These are phyloP conservation scores for Cryptosporidium ryanae DNA, from an alignment of 169 alveolate genomes.

Conservation along the genomic window DNA sequence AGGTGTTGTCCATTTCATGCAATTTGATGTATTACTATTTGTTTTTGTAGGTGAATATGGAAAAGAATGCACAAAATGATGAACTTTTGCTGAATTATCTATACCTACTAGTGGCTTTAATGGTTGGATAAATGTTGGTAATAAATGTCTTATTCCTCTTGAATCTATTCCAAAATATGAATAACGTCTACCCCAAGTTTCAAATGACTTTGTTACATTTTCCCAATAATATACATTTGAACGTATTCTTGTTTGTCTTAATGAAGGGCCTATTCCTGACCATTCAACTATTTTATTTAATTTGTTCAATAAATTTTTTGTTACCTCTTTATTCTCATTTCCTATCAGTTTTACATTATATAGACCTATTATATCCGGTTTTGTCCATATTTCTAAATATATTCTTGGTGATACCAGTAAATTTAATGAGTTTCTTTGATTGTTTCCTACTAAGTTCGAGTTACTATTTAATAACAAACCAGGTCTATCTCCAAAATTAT, in stretches of 20 bases:
- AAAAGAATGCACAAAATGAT: constrained; percentile 71
- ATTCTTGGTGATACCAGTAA: not conserved
- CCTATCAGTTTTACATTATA: not conserved
- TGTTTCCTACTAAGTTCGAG: not conserved
- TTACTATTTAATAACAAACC: not conserved
- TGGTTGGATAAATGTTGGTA: constrained; percentile 68
- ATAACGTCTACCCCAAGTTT: constrained; percentile 69
- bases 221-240: constrained; percentile 72
- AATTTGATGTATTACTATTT: not conserved
- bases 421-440: not conserved
- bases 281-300: constrained; percentile 34
- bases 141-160: constrained; percentile 67
- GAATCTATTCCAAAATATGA: constrained; percentile 68
- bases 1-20: constrained; percentile 55
- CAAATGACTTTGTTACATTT: constrained; percentile 43
- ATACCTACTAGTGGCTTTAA: constrained; percentile 39
- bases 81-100: constrained; percentile 52
- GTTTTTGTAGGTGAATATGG: constrained; percentile 47
- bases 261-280: constrained; percentile 67
- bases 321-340: constrained; percentile 12
- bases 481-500: constrained; percentile 60
- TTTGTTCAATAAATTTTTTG: constrained; percentile 26
- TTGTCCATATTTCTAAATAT: constrained; percentile 68
- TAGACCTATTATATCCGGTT: constrained; percentile 44
- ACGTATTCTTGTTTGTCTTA: constrained; percentile 41